Conservation (phyloP, 306 rosid genomes). For the Glycine latifolia region DNA sequence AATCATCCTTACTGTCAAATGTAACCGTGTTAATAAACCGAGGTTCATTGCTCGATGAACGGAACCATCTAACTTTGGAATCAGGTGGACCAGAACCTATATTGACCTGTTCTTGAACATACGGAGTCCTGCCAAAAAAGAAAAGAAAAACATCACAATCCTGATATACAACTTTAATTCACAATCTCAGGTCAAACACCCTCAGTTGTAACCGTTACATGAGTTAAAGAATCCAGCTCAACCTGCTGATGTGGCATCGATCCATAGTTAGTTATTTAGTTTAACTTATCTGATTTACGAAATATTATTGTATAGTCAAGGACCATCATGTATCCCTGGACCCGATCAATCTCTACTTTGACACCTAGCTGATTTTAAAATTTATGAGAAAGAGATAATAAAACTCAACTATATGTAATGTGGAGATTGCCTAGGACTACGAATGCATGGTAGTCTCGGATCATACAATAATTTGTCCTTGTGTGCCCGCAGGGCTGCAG, state of each 20-base stretch:
- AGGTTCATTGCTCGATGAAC: slow-evolving; percentile 79
- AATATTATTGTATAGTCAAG: no score
- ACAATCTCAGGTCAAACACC: background rate
- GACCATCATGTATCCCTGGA: no score
- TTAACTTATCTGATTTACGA: no score
- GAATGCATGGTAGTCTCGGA: no score
- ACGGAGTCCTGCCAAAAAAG: slow-evolving; percentile 68
- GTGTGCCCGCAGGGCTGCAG: no score
- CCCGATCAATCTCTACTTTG: no score
- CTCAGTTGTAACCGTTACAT: background rate
- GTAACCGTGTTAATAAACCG: slow-evolving; percentile 89
- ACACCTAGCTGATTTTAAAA: no score
- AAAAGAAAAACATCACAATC: background rate
- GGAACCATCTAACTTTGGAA: slow-evolving; percentile 83
- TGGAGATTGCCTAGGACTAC: no score
- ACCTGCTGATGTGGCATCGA: no score
- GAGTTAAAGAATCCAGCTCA: background rate
- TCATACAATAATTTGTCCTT: no score
- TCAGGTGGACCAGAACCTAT: slow-evolving; percentile 95
- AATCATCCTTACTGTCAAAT: slow-evolving; percentile 68
- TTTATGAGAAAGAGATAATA: no score
- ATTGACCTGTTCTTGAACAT: slow-evolving; percentile 88
- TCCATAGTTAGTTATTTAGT: background rate
- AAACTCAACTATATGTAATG: no score
- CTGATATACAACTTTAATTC: slow-evolving; percentile 14